Evolutionary conservation across 805 yeast genomes (phyloP).

Genomic region (Yarrowia sp.): DNA sequence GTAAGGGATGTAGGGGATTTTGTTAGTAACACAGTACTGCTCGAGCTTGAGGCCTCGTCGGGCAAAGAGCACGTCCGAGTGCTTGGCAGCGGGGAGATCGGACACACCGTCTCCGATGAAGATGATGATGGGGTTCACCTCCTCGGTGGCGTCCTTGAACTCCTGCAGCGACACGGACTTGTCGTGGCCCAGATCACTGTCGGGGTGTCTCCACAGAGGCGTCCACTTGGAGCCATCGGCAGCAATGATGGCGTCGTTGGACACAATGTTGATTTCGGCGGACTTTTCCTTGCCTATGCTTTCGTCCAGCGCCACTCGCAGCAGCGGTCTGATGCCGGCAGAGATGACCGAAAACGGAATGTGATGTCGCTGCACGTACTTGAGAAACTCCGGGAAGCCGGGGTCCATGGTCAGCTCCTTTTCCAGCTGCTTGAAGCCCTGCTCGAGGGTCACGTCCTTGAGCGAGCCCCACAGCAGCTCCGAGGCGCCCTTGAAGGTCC

Average conservation of each 20-base stretch:
- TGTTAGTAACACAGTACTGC: slow-evolving; percentile 53
- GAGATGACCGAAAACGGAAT: slow-evolving; percentile 55
- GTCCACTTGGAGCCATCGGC: slow-evolving; percentile 53
- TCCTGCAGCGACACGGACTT: slow-evolving; percentile 54
- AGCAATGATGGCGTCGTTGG: slow-evolving; percentile 51
- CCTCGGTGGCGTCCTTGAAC: slow-evolving; percentile 47
- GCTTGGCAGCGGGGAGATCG: slow-evolving; percentile 56
- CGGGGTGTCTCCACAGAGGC: slow-evolving; percentile 54
- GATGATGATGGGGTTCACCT: slow-evolving; percentile 46
- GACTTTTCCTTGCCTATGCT: slow-evolving; percentile 52
- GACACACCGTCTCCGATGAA: slow-evolving; percentile 67
- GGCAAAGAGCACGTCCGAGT: slow-evolving; percentile 56
- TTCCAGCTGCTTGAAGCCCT: slow-evolving; percentile 51
- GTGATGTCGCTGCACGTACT: slow-evolving; percentile 51
- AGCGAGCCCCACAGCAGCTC: slow-evolving; percentile 56
- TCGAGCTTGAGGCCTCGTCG: slow-evolving; percentile 54
- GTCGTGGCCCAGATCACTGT: slow-evolving; percentile 55
- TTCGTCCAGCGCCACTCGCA: slow-evolving; percentile 53
- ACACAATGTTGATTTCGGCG: slow-evolving; percentile 52
- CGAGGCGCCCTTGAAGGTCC: slow-evolving; percentile 53
- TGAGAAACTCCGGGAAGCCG: slow-evolving; percentile 52
- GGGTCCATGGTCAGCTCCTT: slow-evolving; percentile 52
- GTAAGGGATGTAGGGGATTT: slow-evolving; percentile 54
- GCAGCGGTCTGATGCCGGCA: slow-evolving; percentile 55
- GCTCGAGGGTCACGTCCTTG: slow-evolving; percentile 51